Evolutionary conservation across 192 early-diverging fungal species (phyloP), one percentile per base, ranked within the genome.

Genomic region (Podila minutissima): DNA sequence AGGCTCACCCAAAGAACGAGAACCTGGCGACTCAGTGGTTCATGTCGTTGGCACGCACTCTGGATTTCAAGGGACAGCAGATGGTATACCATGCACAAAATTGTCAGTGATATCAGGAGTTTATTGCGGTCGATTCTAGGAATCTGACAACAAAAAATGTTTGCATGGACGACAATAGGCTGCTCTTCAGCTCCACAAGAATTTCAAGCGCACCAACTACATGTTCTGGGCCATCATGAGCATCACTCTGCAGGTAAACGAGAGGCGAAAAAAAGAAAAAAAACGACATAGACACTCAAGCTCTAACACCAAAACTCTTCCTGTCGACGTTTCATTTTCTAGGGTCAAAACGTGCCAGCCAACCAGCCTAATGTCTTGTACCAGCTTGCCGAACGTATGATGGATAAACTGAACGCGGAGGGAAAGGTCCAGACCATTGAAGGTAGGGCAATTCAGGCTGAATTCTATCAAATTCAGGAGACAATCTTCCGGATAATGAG

Each of bases 141-240:
- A 4, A 15, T 3, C 41, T 46, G 41, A 46, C 15, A 46, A 46
- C 15, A 2, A 46, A 46, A 41, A 0, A 46, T 17, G 12, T 8
- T 46, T 15, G 41, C 8, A 10, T 17, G 41, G 15, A 46, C 13
- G 15, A 46, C 4, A 46, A 46, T 67, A 92, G 88, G 91, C 90
- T 8, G 94, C 96, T 0, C 81, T 97, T 48, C 93, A 92, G 60
- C 78, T 98, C 50, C 90, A 94, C 71, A 95, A 95, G 72, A 82
- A 86, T 55, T 96, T 93, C 73, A 94, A 94, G 74, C 79, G 88
- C 37, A 83, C 89, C 72, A 92, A 89, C 61, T 95, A 96, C 82
- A 86, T 94, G 72, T 95, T 96, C 84, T 98, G 95, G 96, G 89
- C 91, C 0, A 90, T 96, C 50, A 90, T 94, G 82, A 89, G 91